Evolutionary conservation across 495 filamentous ascomycete species (phyloP).

Genomic region (Trichoderma gamsii): DNA sequence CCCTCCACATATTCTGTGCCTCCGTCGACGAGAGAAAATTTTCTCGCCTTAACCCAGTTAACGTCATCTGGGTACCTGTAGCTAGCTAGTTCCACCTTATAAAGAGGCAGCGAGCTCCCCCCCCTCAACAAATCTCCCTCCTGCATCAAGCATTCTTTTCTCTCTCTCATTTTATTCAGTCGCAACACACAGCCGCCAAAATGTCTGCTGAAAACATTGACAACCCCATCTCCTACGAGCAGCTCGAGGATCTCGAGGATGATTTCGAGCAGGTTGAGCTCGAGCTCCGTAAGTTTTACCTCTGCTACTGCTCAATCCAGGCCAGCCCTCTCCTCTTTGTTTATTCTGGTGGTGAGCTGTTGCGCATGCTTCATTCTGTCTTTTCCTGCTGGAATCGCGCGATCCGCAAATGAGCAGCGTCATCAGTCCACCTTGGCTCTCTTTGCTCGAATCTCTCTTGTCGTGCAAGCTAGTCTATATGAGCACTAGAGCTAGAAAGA

Average conservation of each 20-base stretch:
- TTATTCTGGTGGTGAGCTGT: background rate
- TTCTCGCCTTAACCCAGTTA: background rate
- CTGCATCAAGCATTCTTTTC: background rate
- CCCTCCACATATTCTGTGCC: background rate
- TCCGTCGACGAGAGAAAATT: background rate
- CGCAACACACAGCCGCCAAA: conserved; percentile 18
- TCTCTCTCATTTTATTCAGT: conserved; percentile 8
- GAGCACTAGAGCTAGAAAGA: too few relatives aligned
- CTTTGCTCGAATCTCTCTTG: too few relatives aligned
- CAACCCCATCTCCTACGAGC: conserved; percentile 43
- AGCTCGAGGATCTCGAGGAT: conserved; percentile 58
- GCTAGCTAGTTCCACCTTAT: background rate
- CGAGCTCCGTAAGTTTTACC: conserved; percentile 55
- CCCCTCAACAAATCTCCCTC: background rate
- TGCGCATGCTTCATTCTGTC: background rate
- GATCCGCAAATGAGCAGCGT: too few relatives aligned
- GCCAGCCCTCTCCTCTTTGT: background rate
- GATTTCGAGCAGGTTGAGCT: conserved; percentile 66
- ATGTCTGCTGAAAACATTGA: conserved; percentile 42
- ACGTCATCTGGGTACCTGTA: background rate
- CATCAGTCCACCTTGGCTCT: too few relatives aligned
- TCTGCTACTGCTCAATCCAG: background rate
- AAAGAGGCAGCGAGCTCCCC: background rate
- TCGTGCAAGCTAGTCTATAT: too few relatives aligned
- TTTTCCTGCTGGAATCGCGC: too few relatives aligned